Percentiles rank a stretch among this genome's conserved stretches.
Evolutionary conservation across 306 rosid genomes (phyloP).

Genomic region (Hippophae tibetana): DNA sequence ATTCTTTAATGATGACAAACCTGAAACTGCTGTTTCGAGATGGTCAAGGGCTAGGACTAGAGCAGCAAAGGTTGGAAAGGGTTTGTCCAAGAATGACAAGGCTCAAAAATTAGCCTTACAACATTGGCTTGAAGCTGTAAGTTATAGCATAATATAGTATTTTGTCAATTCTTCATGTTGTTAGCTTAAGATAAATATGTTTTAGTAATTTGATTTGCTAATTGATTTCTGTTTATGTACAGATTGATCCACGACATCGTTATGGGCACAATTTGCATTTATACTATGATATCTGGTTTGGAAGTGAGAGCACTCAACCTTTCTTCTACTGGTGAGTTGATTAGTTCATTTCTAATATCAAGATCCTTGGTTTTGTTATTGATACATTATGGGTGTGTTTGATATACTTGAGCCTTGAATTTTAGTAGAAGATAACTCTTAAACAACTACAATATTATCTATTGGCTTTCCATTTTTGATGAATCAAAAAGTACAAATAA

Average conservation of each 20-base stretch:
- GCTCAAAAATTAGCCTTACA: slow-evolving; percentile 89
- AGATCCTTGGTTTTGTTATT: no score
- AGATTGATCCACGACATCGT: slow-evolving; percentile 96
- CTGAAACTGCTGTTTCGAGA: slow-evolving; percentile 64
- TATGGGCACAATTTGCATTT: slow-evolving; percentile 89
- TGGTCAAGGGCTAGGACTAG: slow-evolving; percentile 93
- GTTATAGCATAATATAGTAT: neutral
- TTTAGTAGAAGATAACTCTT: no score
- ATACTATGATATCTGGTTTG: slow-evolving; percentile 74
- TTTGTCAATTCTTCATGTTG: neutral
- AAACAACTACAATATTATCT: no score
- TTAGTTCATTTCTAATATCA: no score
- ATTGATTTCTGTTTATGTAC: slow-evolving; percentile 2
- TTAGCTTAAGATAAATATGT: no score
- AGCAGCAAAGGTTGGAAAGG: slow-evolving; percentile 98
- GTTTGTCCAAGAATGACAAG: slow-evolving; percentile 91
- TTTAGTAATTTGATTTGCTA: neutral
- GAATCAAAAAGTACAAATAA: no score
- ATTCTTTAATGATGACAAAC: slow-evolving; percentile 56
- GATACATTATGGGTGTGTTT: no score
- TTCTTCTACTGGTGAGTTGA: slow-evolving; percentile 72
- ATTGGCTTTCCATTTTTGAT: no score
- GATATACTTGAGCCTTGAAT: no score
- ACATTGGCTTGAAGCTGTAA: slow-evolving; percentile 97
- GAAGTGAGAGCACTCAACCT: slow-evolving; percentile 73